Conservation (phyloP, 148 eudicot species). For the Fagopyrum homotropicum region DNA sequence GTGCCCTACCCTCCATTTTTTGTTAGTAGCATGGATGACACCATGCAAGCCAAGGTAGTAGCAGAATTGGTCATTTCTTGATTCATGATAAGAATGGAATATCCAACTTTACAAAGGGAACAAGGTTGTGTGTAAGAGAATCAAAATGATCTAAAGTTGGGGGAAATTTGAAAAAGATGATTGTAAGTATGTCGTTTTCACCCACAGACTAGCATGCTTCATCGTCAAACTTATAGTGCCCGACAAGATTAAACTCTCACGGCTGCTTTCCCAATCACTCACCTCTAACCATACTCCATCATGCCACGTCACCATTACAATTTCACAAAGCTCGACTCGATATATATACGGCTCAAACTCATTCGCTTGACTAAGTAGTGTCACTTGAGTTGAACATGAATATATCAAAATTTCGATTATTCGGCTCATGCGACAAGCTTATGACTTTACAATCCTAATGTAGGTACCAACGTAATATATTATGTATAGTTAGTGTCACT, state of each 20-base stretch:
- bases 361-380: too few species aligned
- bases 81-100: not conserved
- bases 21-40: not conserved
- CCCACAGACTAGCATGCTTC: not conserved
- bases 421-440: too few species aligned
- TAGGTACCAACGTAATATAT: too few species aligned
- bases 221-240: not conserved
- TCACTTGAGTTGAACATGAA: too few species aligned
- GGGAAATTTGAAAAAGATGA: not conserved
- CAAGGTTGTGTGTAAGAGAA: not conserved
- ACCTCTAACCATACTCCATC: not conserved
- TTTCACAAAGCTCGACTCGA: too few species aligned
- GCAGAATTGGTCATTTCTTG: not conserved
- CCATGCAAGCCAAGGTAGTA: too few species aligned
- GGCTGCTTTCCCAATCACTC: not conserved
- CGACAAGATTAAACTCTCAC: not conserved
- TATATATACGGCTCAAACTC: too few species aligned
- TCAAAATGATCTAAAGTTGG: not conserved
- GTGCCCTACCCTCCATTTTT: not conserved
- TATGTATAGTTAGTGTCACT: too few species aligned
- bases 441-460: too few species aligned
- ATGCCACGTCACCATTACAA: not conserved
- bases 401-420: too few species aligned
- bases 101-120: not conserved
- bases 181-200: not conserved